Percentiles rank a stretch among this genome's conserved stretches.
Conservation (phyloP, 768 basidiomycete genomes). For the Filobasidium floriforme region DNA sequence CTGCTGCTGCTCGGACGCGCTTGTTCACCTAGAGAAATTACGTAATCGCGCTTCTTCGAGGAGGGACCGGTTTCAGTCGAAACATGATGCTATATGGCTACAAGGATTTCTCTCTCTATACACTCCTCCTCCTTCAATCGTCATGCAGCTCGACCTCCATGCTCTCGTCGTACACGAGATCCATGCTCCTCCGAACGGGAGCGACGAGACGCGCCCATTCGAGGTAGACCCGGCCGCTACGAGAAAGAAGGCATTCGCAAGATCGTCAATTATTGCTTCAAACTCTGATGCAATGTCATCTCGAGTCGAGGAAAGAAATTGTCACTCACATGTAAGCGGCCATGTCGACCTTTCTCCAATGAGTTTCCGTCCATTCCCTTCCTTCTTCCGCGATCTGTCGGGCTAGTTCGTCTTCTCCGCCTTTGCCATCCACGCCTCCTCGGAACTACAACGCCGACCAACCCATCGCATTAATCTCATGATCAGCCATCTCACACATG, state of each 20-base stretch:
- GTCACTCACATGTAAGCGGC: slow-evolving; percentile 21
- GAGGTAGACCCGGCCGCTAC: slow-evolving; percentile 13
- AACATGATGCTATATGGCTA: not conserved
- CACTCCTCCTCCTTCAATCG: not conserved
- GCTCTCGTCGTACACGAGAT: not conserved
- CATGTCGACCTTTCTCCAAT: slow-evolving; percentile 23
- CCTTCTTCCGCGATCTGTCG: slow-evolving; percentile 20
- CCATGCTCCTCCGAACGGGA: not conserved
- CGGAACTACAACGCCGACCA: slow-evolving; percentile 15
- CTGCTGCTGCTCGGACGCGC: too few relatives aligned
- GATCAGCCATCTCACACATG: not conserved
- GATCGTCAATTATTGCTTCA: too few relatives aligned
- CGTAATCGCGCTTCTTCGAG: too few relatives aligned
- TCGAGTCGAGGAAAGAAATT: too few relatives aligned
- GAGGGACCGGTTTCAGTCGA: too few relatives aligned
- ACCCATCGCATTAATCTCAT: not conserved
- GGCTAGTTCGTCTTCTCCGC: slow-evolving; percentile 16
- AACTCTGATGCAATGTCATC: too few relatives aligned
- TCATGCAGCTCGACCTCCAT: slow-evolving; percentile 8
- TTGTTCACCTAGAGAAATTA: too few relatives aligned
- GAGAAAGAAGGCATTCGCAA: too few relatives aligned
- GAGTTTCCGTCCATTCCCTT: slow-evolving; percentile 14
- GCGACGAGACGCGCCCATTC: slow-evolving; percentile 16
- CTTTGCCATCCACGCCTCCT: slow-evolving; percentile 10
- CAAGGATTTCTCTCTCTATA: not conserved